Conservation (phyloP, 192 early-diverging fungal genomes). For the Coemansia sp. region DNA sequence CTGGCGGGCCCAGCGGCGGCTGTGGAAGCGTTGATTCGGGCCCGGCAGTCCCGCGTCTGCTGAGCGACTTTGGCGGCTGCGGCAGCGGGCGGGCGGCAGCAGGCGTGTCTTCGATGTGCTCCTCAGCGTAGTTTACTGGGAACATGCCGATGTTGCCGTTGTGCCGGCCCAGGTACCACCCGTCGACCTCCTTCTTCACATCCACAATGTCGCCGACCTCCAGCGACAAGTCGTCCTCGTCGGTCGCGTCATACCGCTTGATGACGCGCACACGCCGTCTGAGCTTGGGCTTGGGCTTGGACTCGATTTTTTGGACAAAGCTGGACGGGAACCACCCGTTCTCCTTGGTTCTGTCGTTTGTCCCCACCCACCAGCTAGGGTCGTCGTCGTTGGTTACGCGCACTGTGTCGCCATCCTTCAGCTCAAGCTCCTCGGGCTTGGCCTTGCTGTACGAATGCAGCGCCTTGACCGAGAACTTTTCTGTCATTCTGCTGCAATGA, state of each 20-base stretch:
- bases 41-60: constrained; percentile 8
- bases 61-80: constrained; percentile 11
- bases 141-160: constrained; percentile 66
- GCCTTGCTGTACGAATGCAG: constrained; percentile 35
- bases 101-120: constrained; percentile 7
- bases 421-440: constrained; percentile 48
- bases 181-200: constrained; percentile 59
- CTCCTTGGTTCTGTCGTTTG: constrained; percentile 32
- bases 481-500: constrained; percentile 22
- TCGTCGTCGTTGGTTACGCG: constrained; percentile 37
- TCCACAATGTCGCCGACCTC: constrained; percentile 57
- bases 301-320: constrained; percentile 32
- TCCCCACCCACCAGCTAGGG: constrained; percentile 41
- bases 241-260: constrained; percentile 56
- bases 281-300: constrained; percentile 21
- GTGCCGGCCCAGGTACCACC: constrained; percentile 66
- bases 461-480: constrained; percentile 37
- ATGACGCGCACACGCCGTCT: constrained; percentile 26
- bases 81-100: constrained; percentile 33
- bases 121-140: constrained; percentile 58
- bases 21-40: neutral
- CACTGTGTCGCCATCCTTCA: constrained; percentile 34
- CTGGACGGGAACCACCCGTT: constrained; percentile 50
- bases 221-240: constrained; percentile 64
- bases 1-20: constrained; percentile 7